phyloP scores from a whole-genome alignment of 768 basidiomycete species.

The Rubroboletus satanas region DNA sequence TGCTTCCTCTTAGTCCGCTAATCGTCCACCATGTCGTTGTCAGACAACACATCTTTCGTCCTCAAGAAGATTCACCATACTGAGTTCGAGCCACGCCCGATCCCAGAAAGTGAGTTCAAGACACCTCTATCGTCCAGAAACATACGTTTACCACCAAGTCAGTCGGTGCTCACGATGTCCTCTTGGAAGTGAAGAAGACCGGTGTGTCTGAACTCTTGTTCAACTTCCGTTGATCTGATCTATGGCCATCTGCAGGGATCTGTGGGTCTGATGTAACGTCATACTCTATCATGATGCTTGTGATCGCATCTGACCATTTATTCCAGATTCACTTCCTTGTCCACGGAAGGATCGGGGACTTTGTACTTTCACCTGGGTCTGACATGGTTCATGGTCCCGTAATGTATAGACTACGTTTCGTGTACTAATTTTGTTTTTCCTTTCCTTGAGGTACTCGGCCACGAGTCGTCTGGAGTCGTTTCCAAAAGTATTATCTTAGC shows the following conservation, averaged over 20 bases:
- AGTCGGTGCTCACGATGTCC: constrained; percentile 74
- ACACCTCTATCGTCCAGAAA: not conserved
- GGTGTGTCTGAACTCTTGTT: constrained; percentile 42
- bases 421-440: not conserved
- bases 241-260: constrained; percentile 52
- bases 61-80: constrained; percentile 64
- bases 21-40: constrained; percentile 43
- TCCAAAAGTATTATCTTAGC: constrained; percentile 46
- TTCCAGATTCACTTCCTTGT: constrained; percentile 70
- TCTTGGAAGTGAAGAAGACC: constrained; percentile 90
- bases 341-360: constrained; percentile 78
- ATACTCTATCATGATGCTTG: not conserved
- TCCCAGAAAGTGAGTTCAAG: constrained; percentile 57
- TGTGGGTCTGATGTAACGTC: constrained; percentile 80
- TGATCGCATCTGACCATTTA: constrained; percentile 6
- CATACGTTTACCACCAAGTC: constrained; percentile 6
- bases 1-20: not conserved
- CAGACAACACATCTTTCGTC: constrained; percentile 75
- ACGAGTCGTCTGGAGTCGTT: constrained; percentile 85
- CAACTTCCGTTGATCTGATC: constrained; percentile 10
- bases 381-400: constrained; percentile 58
- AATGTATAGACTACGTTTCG: not conserved
- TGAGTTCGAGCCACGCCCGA: constrained; percentile 67
- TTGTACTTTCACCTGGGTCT: constrained; percentile 56
- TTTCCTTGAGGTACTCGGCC: constrained; percentile 75